Conservation (phyloP, 139 green algal genomes). For the Coelastrella sp. region DNA sequence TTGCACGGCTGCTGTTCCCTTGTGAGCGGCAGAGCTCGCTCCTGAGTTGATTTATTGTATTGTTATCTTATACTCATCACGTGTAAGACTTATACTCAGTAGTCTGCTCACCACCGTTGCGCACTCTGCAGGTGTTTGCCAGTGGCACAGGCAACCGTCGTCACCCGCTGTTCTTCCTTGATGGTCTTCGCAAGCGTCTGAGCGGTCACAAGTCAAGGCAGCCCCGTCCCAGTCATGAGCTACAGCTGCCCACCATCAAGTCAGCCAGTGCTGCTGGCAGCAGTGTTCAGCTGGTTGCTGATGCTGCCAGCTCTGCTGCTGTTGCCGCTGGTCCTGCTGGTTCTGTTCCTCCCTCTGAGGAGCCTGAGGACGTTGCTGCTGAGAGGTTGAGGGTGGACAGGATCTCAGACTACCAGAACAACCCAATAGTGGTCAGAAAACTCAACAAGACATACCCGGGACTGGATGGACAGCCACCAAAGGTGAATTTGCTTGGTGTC, state of each 20-base stretch:
- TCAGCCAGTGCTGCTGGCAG: background rate
- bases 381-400: constrained; percentile 44
- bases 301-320: constrained; percentile 27
- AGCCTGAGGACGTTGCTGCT: constrained; percentile 47
- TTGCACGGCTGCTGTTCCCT: too few relatives aligned
- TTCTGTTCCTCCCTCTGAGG: background rate
- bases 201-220: background rate
- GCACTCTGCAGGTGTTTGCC: constrained; percentile 61
- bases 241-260: constrained; percentile 39
- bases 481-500: too few relatives aligned
- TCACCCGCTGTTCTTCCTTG: constrained; percentile 95
- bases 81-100: too few relatives aligned
- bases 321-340: constrained; percentile 12
- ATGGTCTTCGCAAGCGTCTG: constrained; percentile 35
- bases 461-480: constrained; percentile 66
- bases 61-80: too few relatives aligned
- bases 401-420: constrained; percentile 30
- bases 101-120: background rate
- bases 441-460: constrained; percentile 84
- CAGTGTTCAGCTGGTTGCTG: background rate
- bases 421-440: constrained; percentile 81
- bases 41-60: too few relatives aligned
- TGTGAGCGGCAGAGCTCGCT: too few relatives aligned
- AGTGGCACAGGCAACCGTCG: constrained; percentile 78
- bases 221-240: background rate